Base-by-base conservation (phyloP, 2,329 filamentous ascomycete genomes). In the Fonsecaea pugnacius region DNA sequence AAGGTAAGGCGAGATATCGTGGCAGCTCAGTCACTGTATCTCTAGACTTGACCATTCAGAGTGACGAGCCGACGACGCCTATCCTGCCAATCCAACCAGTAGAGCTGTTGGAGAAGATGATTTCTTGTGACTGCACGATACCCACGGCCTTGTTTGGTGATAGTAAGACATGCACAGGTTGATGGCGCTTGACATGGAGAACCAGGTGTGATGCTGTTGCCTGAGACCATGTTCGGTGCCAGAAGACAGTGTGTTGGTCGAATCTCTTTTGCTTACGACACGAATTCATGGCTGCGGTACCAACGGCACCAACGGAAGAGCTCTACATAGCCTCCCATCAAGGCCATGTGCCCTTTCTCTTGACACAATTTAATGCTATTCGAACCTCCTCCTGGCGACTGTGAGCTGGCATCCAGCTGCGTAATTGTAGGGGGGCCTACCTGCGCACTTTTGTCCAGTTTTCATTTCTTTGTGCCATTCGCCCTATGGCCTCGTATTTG, bases 1-100 rank as follows among this genome's bases (percentile, higher is more conserved):
- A 70, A 68, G 67, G 69, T 70, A 66, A 87, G 91, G 77, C 86
- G 95, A 73, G 95, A 98, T 76, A 93, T 99, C 76, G 94, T 99
- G 64, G 92, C 94, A 27, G 92, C 94, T 54, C 93, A 97, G 81
- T 96, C 91, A 72, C 81, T 98, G 77, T 98, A 97, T 76, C 83
- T 97, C 64, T 68, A 68, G 66, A 40, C 38, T 57, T 46, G 54
- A 53, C 43, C n/a, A 52, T 50, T 35, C 27, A 43, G 14, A 33
- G 54, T 30, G 53, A 36, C 36, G 35, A 24, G 43, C 43, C 18
- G 18, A 48, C 18, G 43, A 21, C 21, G 43, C 43, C 43, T 12
- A 4, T 48, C 21, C 21, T 27, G 14, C 18, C 3, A 7, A 24
- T 21, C 40, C 43, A 48, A 10, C 21, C 18, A 48, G 9, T 27